phyloP scores from a whole-genome alignment of 2,329 filamentous ascomycete species.

The Parastagonospora nodorum region DNA sequence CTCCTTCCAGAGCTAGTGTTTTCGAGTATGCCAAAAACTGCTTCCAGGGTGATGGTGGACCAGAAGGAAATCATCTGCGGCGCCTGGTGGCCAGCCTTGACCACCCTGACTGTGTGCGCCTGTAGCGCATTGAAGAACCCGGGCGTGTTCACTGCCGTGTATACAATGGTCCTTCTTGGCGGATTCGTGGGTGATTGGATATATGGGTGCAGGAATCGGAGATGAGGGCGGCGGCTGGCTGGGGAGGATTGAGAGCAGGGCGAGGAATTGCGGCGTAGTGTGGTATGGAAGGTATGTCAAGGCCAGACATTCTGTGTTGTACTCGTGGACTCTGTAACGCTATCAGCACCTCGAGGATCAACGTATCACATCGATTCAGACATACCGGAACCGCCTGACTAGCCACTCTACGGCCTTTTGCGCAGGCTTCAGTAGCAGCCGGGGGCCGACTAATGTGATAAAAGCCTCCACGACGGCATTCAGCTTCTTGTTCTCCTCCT shows the following conservation, averaged over 20 bases:
- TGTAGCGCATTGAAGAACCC: slow-evolving; percentile 79
- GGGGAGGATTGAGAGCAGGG: slow-evolving; percentile 85
- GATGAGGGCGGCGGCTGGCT: slow-evolving; percentile 72
- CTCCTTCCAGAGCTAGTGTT: slow-evolving; percentile 74
- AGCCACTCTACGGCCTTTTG: slow-evolving; percentile 96
- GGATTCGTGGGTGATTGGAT: slow-evolving; percentile 75
- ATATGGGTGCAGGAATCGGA: slow-evolving; percentile 87
- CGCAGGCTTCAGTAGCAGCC: slow-evolving; percentile 81
- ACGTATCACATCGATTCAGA: slow-evolving; percentile 12
- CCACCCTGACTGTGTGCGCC: slow-evolving; percentile 75
- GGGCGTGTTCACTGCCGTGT: slow-evolving; percentile 79
- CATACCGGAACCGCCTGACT: slow-evolving; percentile 83
- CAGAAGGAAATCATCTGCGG: slow-evolving; percentile 84
- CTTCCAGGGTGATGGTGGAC: slow-evolving; percentile 85
- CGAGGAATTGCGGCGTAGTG: slow-evolving; percentile 80
- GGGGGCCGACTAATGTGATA: slow-evolving; percentile 75
- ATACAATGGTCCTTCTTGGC: slow-evolving; percentile 80
- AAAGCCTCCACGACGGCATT: slow-evolving; percentile 81
- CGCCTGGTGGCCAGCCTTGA: slow-evolving; percentile 73
- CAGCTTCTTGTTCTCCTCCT: slow-evolving; percentile 79
- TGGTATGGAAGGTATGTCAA: slow-evolving; percentile 94
- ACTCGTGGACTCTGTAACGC: slow-evolving; percentile 76
- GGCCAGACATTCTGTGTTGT: slow-evolving; percentile 78
- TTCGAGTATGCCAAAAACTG: slow-evolving; percentile 81
- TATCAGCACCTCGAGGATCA: slow-evolving; percentile 7